Evolutionary conservation across 2,329 filamentous ascomycete species (phyloP).

Genomic region (Botrytis galanthina): DNA sequence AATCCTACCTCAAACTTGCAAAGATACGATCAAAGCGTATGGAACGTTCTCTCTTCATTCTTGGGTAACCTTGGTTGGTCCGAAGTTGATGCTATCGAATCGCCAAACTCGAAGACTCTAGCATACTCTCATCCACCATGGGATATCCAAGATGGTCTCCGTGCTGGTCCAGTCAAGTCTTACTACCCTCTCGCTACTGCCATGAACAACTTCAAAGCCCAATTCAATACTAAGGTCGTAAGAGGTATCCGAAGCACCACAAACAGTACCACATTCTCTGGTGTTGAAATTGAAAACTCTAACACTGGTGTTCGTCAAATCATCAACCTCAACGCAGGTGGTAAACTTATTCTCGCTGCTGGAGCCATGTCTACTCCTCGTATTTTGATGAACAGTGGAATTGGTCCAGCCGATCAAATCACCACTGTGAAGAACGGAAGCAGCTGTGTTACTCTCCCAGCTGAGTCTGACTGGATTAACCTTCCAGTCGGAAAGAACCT

Average conservation of each 20-base stretch:
- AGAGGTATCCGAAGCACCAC: constrained; percentile 54
- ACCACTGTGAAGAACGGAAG: constrained; percentile 32
- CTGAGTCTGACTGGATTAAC: constrained; percentile 52
- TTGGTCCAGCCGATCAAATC: constrained; percentile 41
- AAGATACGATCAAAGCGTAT: constrained; percentile 64
- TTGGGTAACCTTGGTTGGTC: constrained; percentile 55
- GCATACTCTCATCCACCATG: constrained; percentile 62
- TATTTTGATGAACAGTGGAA: constrained; percentile 36
- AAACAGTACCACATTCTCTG: constrained; percentile 57
- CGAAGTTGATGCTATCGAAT: constrained; percentile 39
- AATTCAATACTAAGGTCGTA: constrained; percentile 61
- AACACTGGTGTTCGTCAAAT: constrained; percentile 37
- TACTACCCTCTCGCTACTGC: constrained; percentile 62
- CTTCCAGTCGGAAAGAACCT: constrained; percentile 59
- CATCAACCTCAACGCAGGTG: constrained; percentile 36
- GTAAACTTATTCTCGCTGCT: constrained; percentile 31
- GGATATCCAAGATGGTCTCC: constrained; percentile 63
- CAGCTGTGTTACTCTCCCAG: constrained; percentile 42
- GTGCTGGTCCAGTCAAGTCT: constrained; percentile 66
- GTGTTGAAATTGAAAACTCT: constrained; percentile 50
- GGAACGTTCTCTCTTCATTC: constrained; percentile 54
- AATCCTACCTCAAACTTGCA: constrained; percentile 62
- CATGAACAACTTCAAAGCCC: constrained; percentile 62
- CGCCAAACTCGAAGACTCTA: constrained; percentile 61
- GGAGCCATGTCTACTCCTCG: constrained; percentile 32